These are phyloP conservation scores for Aspergillus tubingensis DNA, from an alignment of 2,329 filamentous ascomycete genomes.

Conservation along the genomic window DNA sequence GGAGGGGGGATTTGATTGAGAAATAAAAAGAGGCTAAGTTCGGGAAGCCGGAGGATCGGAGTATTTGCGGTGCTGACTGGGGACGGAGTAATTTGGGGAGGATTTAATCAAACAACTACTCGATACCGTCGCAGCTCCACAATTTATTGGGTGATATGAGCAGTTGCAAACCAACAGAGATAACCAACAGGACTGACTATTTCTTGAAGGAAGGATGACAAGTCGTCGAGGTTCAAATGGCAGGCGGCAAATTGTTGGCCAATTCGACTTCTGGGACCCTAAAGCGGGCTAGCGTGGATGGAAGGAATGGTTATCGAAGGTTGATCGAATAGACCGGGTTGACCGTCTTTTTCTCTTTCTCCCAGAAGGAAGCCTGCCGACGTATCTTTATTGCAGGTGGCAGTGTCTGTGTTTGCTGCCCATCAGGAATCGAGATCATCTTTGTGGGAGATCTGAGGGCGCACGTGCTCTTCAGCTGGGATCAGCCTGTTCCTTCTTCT, in stretches of 20 bases:
- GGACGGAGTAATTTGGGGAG: neutral
- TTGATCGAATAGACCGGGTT: neutral
- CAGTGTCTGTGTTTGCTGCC: no score
- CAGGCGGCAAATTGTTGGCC: no score
- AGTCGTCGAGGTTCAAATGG: neutral
- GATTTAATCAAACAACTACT: neutral
- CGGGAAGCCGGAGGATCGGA: neutral
- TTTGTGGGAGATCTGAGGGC: no score
- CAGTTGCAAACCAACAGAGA: no score
- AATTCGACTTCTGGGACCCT: neutral
- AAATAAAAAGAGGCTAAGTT: neutral
- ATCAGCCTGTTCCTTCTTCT: neutral
- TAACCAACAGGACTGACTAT: neutral
- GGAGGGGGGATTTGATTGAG: neutral
- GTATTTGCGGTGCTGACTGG: neutral
- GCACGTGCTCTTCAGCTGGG: neutral
- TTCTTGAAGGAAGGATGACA: neutral
- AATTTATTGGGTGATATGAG: neutral
- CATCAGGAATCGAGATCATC: no score
- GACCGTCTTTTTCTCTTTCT: no score
- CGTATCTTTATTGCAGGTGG: no score
- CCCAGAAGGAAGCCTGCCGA: no score
- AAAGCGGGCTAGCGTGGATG: conserved; percentile 1
- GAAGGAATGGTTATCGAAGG: neutral
- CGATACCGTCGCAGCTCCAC: neutral